Evolutionary conservation across 1,139 yeast species (phyloP).

Genomic region (Kodamaea suecica): DNA sequence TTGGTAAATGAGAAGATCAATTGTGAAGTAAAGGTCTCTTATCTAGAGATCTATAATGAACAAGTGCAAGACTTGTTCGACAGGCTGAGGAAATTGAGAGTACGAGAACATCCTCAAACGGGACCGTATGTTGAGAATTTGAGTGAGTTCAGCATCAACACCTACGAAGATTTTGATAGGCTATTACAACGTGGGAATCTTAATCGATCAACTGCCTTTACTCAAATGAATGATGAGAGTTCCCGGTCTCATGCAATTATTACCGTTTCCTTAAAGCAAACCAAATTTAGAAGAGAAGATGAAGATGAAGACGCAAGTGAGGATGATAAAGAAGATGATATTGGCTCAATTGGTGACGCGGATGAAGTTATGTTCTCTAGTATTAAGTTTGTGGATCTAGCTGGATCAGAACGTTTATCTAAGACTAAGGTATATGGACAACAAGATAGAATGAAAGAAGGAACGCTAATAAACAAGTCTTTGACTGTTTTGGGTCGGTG

Average conservation of each 20-base stretch:
- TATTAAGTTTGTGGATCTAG: slow-evolving; percentile 71
- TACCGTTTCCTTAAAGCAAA: slow-evolving; percentile 59
- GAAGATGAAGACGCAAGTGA: slow-evolving; percentile 10
- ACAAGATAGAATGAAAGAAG: slow-evolving; percentile 62
- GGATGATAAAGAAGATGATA: not conserved
- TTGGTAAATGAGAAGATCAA: slow-evolving; percentile 40
- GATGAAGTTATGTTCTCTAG: slow-evolving; percentile 55
- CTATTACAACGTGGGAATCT: slow-evolving; percentile 46
- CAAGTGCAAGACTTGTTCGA: slow-evolving; percentile 53
- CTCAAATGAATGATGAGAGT: slow-evolving; percentile 66
- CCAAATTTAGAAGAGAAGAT: slow-evolving; percentile 27
- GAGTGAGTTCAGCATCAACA: slow-evolving; percentile 44
- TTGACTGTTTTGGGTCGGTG: slow-evolving; percentile 75
- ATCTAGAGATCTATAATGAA: slow-evolving; percentile 73
- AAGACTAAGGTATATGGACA: slow-evolving; percentile 64
- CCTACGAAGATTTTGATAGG: slow-evolving; percentile 42
- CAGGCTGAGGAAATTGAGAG: slow-evolving; percentile 34
- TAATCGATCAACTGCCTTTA: slow-evolving; percentile 63
- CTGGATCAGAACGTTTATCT: slow-evolving; percentile 73
- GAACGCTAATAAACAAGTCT: slow-evolving; percentile 71
- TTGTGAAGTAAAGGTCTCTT: slow-evolving; percentile 57
- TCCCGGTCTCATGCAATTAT: slow-evolving; percentile 79
- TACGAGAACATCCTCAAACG: slow-evolving; percentile 57
- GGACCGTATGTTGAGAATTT: slow-evolving; percentile 74
- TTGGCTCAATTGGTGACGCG: slow-evolving; percentile 41